Conservation (phyloP, 306 rosid genomes). For the Glycine tomentella region DNA sequence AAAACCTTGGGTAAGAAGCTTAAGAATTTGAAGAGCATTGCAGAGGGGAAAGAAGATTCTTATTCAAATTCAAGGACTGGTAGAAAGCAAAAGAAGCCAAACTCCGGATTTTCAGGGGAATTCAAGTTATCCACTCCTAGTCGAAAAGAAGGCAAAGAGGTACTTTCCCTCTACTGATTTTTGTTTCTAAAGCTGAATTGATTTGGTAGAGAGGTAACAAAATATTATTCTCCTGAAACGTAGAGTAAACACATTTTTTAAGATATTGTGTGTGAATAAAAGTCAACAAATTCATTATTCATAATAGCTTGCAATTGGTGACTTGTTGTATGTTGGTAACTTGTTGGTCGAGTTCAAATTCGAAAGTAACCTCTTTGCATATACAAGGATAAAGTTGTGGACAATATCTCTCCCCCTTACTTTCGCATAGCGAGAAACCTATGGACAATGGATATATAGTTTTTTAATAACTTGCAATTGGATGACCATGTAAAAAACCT, state of each 20-base stretch:
- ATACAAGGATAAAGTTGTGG: too few relatives aligned
- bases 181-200: neutral
- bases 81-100: slow-evolving; percentile 42
- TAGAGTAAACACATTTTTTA: neutral
- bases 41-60: slow-evolving; percentile 41
- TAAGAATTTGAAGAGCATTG: slow-evolving; percentile 43
- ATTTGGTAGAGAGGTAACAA: slow-evolving; percentile 27
- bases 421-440: too few relatives aligned
- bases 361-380: too few relatives aligned
- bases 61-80: slow-evolving; percentile 48
- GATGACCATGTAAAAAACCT: too few relatives aligned
- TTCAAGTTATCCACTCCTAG: slow-evolving; percentile 46
- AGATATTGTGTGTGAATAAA: neutral
- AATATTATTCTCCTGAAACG: neutral
- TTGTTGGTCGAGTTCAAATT: too few relatives aligned
- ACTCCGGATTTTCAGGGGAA: slow-evolving; percentile 54
- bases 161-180: slow-evolving; percentile 26
- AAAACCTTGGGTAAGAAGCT: slow-evolving; percentile 55
- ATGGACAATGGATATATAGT: too few relatives aligned
- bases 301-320: too few relatives aligned
- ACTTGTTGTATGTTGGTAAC: too few relatives aligned
- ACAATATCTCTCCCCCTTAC: too few relatives aligned
- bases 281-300: neutral
- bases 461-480: too few relatives aligned
- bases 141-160: slow-evolving; percentile 50